Evolutionary conservation across 768 basidiomycete genomes (phyloP).

Genomic region (Podaxis mareebaensis): DNA sequence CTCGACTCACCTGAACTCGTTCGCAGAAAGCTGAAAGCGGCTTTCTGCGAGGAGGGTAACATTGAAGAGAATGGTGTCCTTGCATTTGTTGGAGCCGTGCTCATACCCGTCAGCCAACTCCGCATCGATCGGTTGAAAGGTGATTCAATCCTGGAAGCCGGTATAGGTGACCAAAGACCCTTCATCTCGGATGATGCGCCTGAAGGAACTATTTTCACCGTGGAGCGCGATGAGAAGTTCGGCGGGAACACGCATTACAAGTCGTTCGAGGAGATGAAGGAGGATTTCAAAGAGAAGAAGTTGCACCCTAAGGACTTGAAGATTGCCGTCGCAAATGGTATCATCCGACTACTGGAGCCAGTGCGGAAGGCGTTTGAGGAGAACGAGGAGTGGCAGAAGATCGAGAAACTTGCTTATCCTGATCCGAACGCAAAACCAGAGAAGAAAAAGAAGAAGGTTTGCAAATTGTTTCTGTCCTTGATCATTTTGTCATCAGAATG

Average conservation of each 20-base stretch:
- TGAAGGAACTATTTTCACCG: slow-evolving; percentile 77
- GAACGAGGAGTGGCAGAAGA: slow-evolving; percentile 77
- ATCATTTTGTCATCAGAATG: not conserved
- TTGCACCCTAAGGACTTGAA: slow-evolving; percentile 94
- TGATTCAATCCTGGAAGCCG: slow-evolving; percentile 47
- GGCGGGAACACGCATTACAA: slow-evolving; percentile 80
- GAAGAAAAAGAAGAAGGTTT: slow-evolving; percentile 68
- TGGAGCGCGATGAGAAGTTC: slow-evolving; percentile 76
- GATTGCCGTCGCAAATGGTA: slow-evolving; percentile 67
- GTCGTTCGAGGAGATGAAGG: slow-evolving; percentile 63
- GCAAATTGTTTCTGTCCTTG: not conserved
- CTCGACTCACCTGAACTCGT: slow-evolving; percentile 84
- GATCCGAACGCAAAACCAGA: slow-evolving; percentile 63
- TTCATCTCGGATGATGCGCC: slow-evolving; percentile 74
- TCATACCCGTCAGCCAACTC: slow-evolving; percentile 84
- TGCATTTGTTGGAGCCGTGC: slow-evolving; percentile 81
- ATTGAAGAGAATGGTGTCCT: slow-evolving; percentile 86
- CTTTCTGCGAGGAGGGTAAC: slow-evolving; percentile 95
- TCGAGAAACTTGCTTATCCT: slow-evolving; percentile 84
- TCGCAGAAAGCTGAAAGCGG: slow-evolving; percentile 86
- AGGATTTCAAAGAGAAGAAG: slow-evolving; percentile 72
- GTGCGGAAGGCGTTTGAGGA: slow-evolving; percentile 76
- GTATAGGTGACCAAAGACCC: slow-evolving; percentile 54
- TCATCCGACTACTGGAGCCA: slow-evolving; percentile 76
- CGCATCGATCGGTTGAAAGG: slow-evolving; percentile 60